Evolutionary conservation across 257 asterid species (phyloP), one percentile per base, ranked within the genome.

Genomic region (Scutellaria barbata): DNA sequence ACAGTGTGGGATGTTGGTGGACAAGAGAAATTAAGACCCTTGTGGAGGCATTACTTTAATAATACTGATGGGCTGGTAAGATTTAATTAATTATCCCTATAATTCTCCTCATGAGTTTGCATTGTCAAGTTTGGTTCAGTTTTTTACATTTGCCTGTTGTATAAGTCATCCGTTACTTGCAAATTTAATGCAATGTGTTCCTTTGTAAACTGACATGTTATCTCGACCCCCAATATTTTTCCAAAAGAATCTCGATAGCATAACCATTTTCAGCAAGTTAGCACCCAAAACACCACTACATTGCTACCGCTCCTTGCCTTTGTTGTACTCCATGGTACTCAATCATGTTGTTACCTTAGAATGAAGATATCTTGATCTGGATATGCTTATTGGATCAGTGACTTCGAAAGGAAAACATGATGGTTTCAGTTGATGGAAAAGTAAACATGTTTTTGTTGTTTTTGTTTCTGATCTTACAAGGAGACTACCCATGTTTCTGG

Each of bases 1-100:
- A 93, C 98, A 10, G 98, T 93, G 79, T 90, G 97, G 98, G 98
- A 93, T 84, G 97, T 93, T 63, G 98, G 97, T 18, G 98, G 98
- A 10, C 98, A 93, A 76, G 97, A 90, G 81, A 93, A 90, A 77
- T 71, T 90, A 74, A 86, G 98, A 79, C 98, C 98, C 73, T 83
- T 93, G 52, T 93, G 98, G 98, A 90, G 97, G 79, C 98, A 93
- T 82, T 93, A 93, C 83, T 93, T 93, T 68, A 89, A 85, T 76
- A 90, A 90, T 80, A 89, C 98, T 41, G 97, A 93, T 84, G 98
- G 96, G 68, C 87, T 93, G 90, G 98, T 93, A 90, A 71, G 80
- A 62, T 73, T 69, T 69, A 16, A 60, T 52, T 10, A 17, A 51
- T 63, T 39, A 39, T 47, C 68, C 20, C 17, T 42, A 16, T 9